Evolutionary conservation across 805 yeast genomes (phyloP).

Genomic region (Teunomyces barrocoloradensis): DNA sequence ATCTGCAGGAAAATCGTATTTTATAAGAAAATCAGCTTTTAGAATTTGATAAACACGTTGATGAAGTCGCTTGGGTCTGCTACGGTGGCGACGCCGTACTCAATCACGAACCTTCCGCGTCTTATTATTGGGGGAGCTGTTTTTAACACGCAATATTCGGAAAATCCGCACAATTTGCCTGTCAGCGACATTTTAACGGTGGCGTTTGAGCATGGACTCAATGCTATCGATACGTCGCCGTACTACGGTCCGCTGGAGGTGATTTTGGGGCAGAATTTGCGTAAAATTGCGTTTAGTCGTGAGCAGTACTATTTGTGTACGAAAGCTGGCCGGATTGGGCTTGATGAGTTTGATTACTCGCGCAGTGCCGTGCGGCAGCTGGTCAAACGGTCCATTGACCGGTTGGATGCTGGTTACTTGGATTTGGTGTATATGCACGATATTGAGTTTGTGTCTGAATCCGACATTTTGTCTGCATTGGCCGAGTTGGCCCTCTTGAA

Average conservation of each 20-base stretch:
- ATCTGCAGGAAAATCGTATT: background rate
- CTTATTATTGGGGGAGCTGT: conserved; percentile 86
- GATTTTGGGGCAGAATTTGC: conserved; percentile 66
- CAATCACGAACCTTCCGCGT: conserved; percentile 45
- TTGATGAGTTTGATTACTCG: conserved; percentile 74
- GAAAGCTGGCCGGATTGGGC: conserved; percentile 75
- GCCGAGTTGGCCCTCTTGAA: conserved; percentile 58
- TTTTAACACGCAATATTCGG: conserved; percentile 76
- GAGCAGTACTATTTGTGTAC: conserved; percentile 71
- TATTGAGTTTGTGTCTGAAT: conserved; percentile 69
- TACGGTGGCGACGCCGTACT: conserved; percentile 18
- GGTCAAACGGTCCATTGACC: conserved; percentile 60
- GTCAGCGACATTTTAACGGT: conserved; percentile 51
- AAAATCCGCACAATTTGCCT: conserved; percentile 61
- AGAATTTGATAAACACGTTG: background rate
- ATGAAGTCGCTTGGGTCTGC: conserved; percentile 17
- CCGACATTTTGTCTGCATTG: conserved; percentile 60
- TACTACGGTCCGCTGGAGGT: conserved; percentile 88
- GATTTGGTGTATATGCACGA: conserved; percentile 89
- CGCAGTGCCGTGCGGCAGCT: conserved; percentile 58
- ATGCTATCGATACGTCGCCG: conserved; percentile 88
- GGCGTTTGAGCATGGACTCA: conserved; percentile 67
- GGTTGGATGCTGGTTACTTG: conserved; percentile 66
- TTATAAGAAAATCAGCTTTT: background rate
- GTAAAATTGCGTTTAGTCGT: conserved; percentile 42